A percentile compares a stretch with the other conserved stretches of the same genome.
These are phyloP conservation scores for Entomortierella parvispora DNA, from an alignment of 192 early-diverging fungal genomes.

Conservation along the genomic window DNA sequence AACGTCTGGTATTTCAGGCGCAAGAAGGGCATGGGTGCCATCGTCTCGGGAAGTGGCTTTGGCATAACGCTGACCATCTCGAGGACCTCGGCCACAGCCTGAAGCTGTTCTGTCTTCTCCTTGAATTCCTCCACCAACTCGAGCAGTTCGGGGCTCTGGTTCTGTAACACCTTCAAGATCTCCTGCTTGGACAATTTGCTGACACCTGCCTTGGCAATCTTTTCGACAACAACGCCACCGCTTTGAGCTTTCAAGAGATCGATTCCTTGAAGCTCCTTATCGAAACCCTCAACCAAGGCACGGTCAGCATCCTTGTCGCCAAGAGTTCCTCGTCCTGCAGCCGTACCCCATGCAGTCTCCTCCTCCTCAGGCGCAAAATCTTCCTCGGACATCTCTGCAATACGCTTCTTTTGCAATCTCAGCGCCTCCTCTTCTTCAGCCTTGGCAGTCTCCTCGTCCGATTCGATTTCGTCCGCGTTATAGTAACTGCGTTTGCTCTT, in stretches of 20 bases:
- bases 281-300: slow-evolving; percentile 58
- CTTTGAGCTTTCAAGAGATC: slow-evolving; percentile 54
- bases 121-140: slow-evolving; percentile 73
- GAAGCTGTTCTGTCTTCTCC: slow-evolving; percentile 51
- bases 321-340: slow-evolving; percentile 29
- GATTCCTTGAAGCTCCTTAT: slow-evolving; percentile 61
- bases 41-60: slow-evolving; percentile 28
- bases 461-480: slow-evolving; percentile 81
- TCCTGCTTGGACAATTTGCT: slow-evolving; percentile 67
- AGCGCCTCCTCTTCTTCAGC: slow-evolving; percentile 92
- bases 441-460: slow-evolving; percentile 80
- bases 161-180: slow-evolving; percentile 72
- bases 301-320: slow-evolving; percentile 60
- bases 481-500: slow-evolving; percentile 82
- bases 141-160: slow-evolving; percentile 79
- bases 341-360: slow-evolving; percentile 59
- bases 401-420: slow-evolving; percentile 82
- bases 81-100: slow-evolving; percentile 42
- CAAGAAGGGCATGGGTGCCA: slow-evolving; percentile 49
- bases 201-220: slow-evolving; percentile 51
- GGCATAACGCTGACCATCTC: slow-evolving; percentile 20
- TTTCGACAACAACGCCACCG: slow-evolving; percentile 45
- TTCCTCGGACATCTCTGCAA: slow-evolving; percentile 82
- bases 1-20: slow-evolving; percentile 56
- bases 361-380: slow-evolving; percentile 91